These are phyloP conservation scores for Curvularia sp. DNA, from an alignment of 2,329 filamentous ascomycete genomes.

Conservation along the genomic window DNA sequence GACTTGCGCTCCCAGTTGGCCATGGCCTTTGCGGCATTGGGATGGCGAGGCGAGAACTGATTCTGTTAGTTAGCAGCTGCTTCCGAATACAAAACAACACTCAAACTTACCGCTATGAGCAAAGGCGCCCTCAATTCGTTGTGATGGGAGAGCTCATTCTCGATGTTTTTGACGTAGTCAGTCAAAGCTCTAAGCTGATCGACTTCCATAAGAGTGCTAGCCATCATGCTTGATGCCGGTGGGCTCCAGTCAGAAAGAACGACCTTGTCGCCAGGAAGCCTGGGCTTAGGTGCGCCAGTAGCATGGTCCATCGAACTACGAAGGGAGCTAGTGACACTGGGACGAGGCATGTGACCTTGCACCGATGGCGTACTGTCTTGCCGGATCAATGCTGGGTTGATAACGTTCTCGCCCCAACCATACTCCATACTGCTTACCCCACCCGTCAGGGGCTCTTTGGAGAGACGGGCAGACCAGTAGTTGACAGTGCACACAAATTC, in stretches of 20 bases:
- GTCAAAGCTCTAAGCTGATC: conserved; percentile 80
- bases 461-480: conserved; percentile 95
- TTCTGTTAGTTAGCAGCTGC: conserved; percentile 20
- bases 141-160: conserved; percentile 83
- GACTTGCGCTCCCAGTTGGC: conserved; percentile 97
- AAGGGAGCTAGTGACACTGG: conserved; percentile 67
- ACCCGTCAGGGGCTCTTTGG: conserved; percentile 89
- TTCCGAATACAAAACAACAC: not conserved
- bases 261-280: conserved; percentile 83
- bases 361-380: conserved; percentile 47
- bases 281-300: conserved; percentile 64
- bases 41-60: conserved; percentile 80
- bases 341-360: conserved; percentile 53
- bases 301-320: conserved; percentile 66
- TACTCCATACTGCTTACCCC: conserved; percentile 98
- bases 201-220: conserved; percentile 76
- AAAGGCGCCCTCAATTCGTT: conserved; percentile 88
- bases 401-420: conserved; percentile 88
- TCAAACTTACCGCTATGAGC: conserved; percentile 72
- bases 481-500: conserved; percentile 96
- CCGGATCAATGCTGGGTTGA: conserved; percentile 63
- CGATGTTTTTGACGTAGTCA: conserved; percentile 83
- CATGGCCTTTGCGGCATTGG: conserved; percentile 85
- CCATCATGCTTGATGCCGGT: conserved; percentile 87
- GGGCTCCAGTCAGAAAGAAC: conserved; percentile 88